Base-by-base conservation (phyloP, 2,329 filamentous ascomycete species). In the Curvularia lunata region DNA sequence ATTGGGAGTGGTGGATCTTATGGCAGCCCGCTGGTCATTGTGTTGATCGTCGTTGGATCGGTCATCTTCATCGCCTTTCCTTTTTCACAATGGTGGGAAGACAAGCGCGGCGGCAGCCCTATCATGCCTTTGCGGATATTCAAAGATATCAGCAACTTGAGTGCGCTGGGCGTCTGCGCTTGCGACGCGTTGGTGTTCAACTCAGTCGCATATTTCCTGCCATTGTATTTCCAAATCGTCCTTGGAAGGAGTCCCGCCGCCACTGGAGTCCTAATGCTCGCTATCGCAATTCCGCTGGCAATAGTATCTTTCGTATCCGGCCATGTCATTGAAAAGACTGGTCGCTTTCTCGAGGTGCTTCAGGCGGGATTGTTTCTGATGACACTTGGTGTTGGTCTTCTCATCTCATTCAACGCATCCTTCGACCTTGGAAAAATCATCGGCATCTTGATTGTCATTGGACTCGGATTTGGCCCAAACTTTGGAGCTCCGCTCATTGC, bases 81-180 rank as follows among this genome's bases (percentile, higher is more conserved):
- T 18, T 68, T 86, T 51, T 84, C 85, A 54, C 89, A 92, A 75
- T 84, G 83, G 76, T 82, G 82, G 86, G 87, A 18, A 77, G 80
- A 57, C 89, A 77, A 84, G 80, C 76, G 82, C 79, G 58, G 69
- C 86, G 28, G 88, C 84, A 21, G 85, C 56, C 89, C 90, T 0
- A 79, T 92, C n/a, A 87, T 91, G 70, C 90, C 89, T 0, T 73
- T 90, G n/a, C 81, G 80, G n/a, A 80, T 91, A 1, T 90, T 91
- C 75, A 75, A 74, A 2, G 78, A 82, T 27, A 64, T 77, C 12
- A 85, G 85, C 4, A 88, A 86, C 52, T 72, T 85, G 10, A 86
- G 86, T 1, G 79, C 82, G 3, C 79, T 89, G 8, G 70, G 77
- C 1, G 79, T 84, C 1, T 78, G 76, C 16, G 82, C 81, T 58